Evolutionary conservation across 352 stramenopile genomes (phyloP), one percentile per base, ranked within the genome.

Genomic region (Nothophytophthora sp.): DNA sequence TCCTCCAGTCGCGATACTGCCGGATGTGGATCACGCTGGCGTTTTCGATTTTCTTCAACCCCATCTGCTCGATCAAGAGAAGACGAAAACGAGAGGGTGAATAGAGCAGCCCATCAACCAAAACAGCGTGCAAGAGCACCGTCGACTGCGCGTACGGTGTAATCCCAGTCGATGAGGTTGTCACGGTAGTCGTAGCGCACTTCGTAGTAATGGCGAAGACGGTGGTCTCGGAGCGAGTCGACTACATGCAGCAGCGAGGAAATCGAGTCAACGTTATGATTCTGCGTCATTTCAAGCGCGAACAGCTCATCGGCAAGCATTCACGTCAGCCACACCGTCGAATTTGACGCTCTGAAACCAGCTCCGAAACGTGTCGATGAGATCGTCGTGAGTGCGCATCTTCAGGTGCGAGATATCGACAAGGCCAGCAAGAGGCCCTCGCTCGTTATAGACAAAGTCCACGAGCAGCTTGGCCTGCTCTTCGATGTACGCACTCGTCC

Each of bases 151-250:
- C 65, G 30, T 42, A 88, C 83, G 23, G 82, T 92, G 76, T 98
- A 98, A 63, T 98, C 95, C 95, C 94, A 98, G 59, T 98, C 95
- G 39, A 97, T 84, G 54, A 97, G 65, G 46, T 96, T 97, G 38
- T 91, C 77, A 19, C 91, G 81, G 66, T 93, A 87, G 65, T 98
- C 95, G 70, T 96, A 98, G 33, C 93, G 86, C 37, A 84, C 74
- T 54, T 95, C 91, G 63, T 97, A 98, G 53, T 92, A 97, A 53
- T 92, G 70, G 9, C 92, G 88, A 25, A 97, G 64, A 10, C 90
- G 76, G 25, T 96, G 76, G 44, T 98, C 91, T 47, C 87, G 84
- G n/a, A 96, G 66, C 27, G 56, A 72, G 7, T 63, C 67, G 18
- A 97, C 80, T 95, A 37, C 34, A 50, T 10, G 10, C 11, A 24